phyloP scores from a whole-genome alignment of 495 filamentous ascomycete genomes.

The Hypoxylon subgilvum region DNA sequence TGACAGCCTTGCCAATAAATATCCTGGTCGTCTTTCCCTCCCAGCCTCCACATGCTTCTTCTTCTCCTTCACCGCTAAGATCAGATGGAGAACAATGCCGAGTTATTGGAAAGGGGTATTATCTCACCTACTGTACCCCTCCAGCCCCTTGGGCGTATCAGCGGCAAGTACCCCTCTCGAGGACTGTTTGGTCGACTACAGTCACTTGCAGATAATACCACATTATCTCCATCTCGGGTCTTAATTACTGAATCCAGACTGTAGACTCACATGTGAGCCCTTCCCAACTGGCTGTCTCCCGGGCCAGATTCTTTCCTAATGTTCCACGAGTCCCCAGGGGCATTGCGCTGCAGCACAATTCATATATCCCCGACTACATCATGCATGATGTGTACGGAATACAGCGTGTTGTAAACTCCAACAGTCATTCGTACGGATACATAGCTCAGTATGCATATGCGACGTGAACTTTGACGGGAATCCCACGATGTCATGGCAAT shows the following conservation, averaged over 20 bases:
- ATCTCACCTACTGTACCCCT: conserved; percentile 11
- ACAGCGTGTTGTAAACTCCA: conserved; percentile 11
- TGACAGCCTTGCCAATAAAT: conserved; percentile 12
- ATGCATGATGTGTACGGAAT: conserved; percentile 11
- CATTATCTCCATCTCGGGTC: conserved; percentile 6
- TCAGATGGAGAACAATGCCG: conserved; percentile 21
- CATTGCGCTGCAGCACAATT: not conserved
- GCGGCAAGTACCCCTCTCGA: conserved; percentile 8
- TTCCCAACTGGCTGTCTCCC: not conserved
- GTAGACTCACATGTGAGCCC: not conserved
- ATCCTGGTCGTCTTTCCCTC: conserved; percentile 7
- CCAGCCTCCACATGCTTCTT: conserved; percentile 1
- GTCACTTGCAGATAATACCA: conserved; percentile 32
- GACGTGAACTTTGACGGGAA: conserved; percentile 3
- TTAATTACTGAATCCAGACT: conserved; percentile 12
- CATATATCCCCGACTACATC: conserved; percentile 5
- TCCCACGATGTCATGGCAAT: conserved; percentile 15
- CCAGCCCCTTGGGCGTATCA: conserved; percentile 17
- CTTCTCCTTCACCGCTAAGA: conserved; percentile 22
- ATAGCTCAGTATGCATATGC: not conserved
- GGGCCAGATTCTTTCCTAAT: conserved; percentile 2
- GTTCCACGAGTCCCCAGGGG: not conserved
- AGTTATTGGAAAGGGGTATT: not conserved
- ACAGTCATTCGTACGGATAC: no score
- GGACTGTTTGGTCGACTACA: conserved; percentile 15